Conservation (phyloP, 2,329 filamentous ascomycete species). For the Cercospora zeina region DNA sequence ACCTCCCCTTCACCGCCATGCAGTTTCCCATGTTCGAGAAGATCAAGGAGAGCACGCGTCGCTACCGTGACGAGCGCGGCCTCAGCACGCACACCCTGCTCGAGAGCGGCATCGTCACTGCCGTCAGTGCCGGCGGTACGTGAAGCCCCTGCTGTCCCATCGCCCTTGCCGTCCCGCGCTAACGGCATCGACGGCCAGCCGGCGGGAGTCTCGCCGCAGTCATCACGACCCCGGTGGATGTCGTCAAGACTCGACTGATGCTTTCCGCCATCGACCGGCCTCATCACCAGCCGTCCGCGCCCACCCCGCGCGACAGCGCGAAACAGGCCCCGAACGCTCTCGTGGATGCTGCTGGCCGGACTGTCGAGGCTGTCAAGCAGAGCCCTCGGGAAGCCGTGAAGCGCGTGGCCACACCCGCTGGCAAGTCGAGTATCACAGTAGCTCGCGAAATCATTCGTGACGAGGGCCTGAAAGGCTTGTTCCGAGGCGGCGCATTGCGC, state of each 20-base stretch:
- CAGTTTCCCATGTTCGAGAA: conserved; percentile 87
- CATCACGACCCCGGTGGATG: conserved; percentile 85
- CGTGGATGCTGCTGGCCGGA: conserved; percentile 47
- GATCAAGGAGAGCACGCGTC: conserved; percentile 57
- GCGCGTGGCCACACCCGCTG: conserved; percentile 40
- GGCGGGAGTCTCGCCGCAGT: conserved; percentile 75
- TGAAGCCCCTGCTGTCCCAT: neutral
- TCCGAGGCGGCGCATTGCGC: conserved; percentile 72
- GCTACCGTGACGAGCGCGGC: conserved; percentile 46
- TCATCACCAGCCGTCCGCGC: conserved; percentile 2
- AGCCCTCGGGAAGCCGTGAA: conserved; percentile 38
- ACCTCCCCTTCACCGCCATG: conserved; percentile 82
- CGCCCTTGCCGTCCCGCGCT: neutral
- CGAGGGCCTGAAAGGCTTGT: conserved; percentile 71
- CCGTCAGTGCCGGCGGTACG: conserved; percentile 64
- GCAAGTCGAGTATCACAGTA: conserved; percentile 56
- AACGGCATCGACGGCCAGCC: neutral
- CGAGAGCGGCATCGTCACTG: conserved; percentile 71
- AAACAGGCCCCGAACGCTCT: conserved; percentile 34
- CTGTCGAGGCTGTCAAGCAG: conserved; percentile 37
- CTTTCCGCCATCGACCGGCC: conserved; percentile 56
- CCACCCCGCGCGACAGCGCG: conserved; percentile 17
- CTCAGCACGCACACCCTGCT: conserved; percentile 50
- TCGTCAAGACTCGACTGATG: conserved; percentile 90
- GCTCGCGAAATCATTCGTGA: conserved; percentile 65